Evolutionary conservation across 2,329 filamentous ascomycete species (phyloP).

Genomic region (Arthrobotrys musiformis): DNA sequence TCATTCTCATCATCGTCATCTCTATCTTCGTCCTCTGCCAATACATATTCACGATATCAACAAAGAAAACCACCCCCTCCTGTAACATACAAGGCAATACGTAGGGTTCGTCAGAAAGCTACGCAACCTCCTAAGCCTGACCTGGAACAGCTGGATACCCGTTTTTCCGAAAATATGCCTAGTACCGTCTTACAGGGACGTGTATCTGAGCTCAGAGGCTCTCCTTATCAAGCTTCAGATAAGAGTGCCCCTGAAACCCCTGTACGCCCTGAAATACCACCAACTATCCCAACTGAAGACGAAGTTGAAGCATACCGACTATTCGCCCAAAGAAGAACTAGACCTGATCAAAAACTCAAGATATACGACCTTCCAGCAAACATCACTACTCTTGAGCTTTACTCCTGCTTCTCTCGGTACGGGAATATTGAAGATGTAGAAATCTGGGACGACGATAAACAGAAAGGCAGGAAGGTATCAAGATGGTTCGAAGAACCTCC

Average conservation of each 20-base stretch:
- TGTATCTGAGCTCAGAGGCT: neutral
- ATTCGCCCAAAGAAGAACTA: neutral
- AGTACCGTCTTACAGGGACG: neutral
- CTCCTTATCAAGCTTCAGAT: neutral
- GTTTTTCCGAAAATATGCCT: neutral
- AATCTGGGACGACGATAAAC: slow-evolving; percentile 18
- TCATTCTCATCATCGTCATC: slow-evolving; percentile 17
- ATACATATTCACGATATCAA: neutral
- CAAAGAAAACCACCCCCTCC: neutral
- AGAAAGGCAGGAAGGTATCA: neutral
- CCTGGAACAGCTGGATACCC: neutral
- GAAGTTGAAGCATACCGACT: neutral
- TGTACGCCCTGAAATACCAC: neutral
- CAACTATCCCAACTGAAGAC: neutral
- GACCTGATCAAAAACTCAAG: slow-evolving; percentile 14
- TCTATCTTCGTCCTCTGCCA: neutral
- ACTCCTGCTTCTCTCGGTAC: neutral
- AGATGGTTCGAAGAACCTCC: neutral
- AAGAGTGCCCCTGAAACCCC: neutral
- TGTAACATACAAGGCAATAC: slow-evolving; percentile 1
- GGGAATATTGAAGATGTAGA: slow-evolving; percentile 24
- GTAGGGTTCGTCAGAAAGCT: neutral
- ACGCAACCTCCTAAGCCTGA: neutral
- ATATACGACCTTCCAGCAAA: slow-evolving; percentile 18
- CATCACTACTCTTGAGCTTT: slow-evolving; percentile 26